Percentiles rank a stretch among this genome's conserved stretches.
phyloP scores from a whole-genome alignment of 163 green algal genomes.

The Scenedesmus sp. region DNA sequence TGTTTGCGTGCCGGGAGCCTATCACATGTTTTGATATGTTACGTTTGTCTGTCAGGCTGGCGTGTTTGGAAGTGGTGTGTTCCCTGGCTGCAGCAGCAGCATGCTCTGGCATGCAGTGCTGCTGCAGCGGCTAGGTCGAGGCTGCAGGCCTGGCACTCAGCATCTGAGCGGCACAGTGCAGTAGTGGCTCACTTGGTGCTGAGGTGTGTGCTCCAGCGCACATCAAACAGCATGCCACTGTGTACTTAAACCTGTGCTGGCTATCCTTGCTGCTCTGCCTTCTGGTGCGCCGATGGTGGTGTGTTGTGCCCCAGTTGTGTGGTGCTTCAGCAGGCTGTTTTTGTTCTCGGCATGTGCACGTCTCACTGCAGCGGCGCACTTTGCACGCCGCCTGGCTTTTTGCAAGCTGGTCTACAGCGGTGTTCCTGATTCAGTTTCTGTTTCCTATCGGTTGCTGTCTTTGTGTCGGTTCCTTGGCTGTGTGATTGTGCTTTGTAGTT shows the following conservation, averaged over 20 bases:
- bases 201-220: background rate
- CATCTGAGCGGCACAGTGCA: background rate
- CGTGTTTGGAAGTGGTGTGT: background rate
- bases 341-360: background rate
- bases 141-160: background rate
- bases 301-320: background rate
- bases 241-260: background rate
- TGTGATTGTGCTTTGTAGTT: background rate
- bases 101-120: background rate
- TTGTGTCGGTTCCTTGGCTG: background rate
- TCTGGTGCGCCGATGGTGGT: background rate
- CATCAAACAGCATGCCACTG: background rate
- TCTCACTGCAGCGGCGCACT: background rate
- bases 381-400: background rate
- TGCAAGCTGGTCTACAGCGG: background rate
- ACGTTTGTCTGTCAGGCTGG: no score
- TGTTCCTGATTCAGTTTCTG: background rate
- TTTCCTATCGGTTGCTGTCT: background rate
- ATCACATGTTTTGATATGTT: background rate
- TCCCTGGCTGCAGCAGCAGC: background rate
- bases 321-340: background rate
- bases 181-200: background rate
- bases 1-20: background rate
- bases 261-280: background rate
- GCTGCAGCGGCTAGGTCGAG: background rate